These are phyloP conservation scores for Acacia concinna DNA, from an alignment of 331 rosid species.

Conservation along the genomic window DNA sequence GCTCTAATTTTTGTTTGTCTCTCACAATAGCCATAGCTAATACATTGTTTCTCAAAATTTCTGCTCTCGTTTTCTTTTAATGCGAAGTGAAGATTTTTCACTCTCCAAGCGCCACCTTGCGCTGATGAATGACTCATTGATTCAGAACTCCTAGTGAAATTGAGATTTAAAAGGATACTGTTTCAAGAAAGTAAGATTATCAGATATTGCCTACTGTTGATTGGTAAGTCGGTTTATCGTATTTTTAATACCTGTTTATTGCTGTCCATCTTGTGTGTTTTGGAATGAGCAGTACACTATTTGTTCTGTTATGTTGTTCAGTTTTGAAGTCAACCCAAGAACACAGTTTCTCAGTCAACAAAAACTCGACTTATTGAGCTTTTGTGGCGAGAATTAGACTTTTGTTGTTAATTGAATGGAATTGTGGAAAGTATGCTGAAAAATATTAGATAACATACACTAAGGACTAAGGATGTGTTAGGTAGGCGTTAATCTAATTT, in stretches of 20 bases:
- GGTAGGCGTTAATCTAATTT: neutral
- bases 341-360: too few species aligned
- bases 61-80: neutral
- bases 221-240: neutral
- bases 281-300: neutral
- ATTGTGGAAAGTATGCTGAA: too few species aligned
- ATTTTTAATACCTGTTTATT: neutral
- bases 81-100: neutral
- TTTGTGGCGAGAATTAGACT: too few species aligned
- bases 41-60: neutral
- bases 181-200: neutral
- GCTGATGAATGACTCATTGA: neutral
- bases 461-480: neutral
- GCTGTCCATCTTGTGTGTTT: neutral
- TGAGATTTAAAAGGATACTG: neutral
- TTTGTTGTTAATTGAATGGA: too few species aligned
- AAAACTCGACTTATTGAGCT: too few species aligned
- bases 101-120: neutral
- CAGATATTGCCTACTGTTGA: neutral
- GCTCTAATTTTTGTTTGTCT: conserved; percentile 29
- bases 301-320: too few species aligned
- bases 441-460: neutral
- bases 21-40: neutral
- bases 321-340: too few species aligned
- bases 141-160: neutral